Conservation (phyloP, 345 rosid genomes). For the Passiflora organensis region DNA sequence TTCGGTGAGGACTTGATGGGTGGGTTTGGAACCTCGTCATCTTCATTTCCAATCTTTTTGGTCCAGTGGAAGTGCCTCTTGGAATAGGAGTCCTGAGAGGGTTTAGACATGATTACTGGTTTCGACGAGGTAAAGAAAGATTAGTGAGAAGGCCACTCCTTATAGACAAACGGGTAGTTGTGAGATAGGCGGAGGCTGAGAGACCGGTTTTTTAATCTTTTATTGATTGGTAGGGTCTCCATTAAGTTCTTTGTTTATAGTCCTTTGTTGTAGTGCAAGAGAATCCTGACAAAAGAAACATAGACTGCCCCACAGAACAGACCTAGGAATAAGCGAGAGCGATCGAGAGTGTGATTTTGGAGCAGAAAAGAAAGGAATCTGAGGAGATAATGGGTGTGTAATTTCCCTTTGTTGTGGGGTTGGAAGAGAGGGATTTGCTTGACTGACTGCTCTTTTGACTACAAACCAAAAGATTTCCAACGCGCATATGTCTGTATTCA, state of each 20-base stretch:
- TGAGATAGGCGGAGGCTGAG: constrained; percentile 15
- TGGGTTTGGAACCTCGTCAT: constrained; percentile 38
- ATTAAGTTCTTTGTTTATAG: constrained; percentile 7
- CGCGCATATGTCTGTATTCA: too few species aligned
- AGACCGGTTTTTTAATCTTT: constrained; percentile 1
- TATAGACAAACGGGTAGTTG: constrained; percentile 10
- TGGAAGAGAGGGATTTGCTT: constrained; percentile 32
- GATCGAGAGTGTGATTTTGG: constrained; percentile 3
- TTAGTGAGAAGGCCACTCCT: constrained; percentile 4
- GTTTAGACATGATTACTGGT: constrained; percentile 14
- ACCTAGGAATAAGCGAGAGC: constrained; percentile 7
- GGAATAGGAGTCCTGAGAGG: constrained; percentile 53
- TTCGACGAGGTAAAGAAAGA: constrained; percentile 6
- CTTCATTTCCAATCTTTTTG: constrained; percentile 60
- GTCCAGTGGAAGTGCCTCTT: constrained; percentile 88
- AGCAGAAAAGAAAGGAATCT: constrained; percentile 9
- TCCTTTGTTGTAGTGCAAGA: constrained; percentile 4
- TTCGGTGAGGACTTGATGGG: constrained; percentile 28
- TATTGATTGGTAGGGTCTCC: constrained; percentile 11
- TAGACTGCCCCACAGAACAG: constrained; percentile 18
- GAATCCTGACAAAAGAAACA: constrained; percentile 28
- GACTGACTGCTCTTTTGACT: constrained; percentile 67
- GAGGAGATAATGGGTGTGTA: constrained; percentile 11
- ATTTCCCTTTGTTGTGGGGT: constrained; percentile 79
- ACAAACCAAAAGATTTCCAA: constrained; percentile 32